Evolutionary conservation across 345 rosid species (phyloP).

Genomic region (Boechera stricta): DNA sequence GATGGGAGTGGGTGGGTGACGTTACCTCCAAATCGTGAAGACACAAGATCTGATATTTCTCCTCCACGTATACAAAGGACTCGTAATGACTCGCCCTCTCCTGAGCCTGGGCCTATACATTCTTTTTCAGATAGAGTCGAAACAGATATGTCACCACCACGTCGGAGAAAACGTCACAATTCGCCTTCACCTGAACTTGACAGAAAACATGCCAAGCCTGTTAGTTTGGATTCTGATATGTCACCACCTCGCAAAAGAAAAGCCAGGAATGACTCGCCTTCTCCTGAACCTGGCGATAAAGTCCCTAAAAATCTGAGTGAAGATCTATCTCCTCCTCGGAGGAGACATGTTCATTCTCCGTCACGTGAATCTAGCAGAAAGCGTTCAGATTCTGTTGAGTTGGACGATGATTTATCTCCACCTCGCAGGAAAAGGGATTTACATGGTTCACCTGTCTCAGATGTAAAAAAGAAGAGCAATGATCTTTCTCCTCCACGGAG

Average conservation of each 20-base stretch:
- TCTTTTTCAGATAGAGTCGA: slow-evolving; percentile 43
- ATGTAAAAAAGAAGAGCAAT: slow-evolving; percentile 33
- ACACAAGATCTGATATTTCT: slow-evolving; percentile 57
- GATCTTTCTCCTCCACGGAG: slow-evolving; percentile 42
- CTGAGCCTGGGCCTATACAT: slow-evolving; percentile 49
- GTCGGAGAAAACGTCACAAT: slow-evolving; percentile 45
- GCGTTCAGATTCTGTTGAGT: slow-evolving; percentile 35
- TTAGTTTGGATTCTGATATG: slow-evolving; percentile 47
- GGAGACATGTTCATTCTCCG: slow-evolving; percentile 29
- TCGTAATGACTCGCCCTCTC: slow-evolving; percentile 68
- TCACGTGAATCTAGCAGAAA: slow-evolving; percentile 38
- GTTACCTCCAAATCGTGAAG: slow-evolving; percentile 49
- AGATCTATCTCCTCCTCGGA: slow-evolving; percentile 60
- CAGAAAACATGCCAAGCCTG: slow-evolving; percentile 19
- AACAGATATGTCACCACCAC: slow-evolving; percentile 63
- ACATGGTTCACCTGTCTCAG: slow-evolving; percentile 40
- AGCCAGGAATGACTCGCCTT: slow-evolving; percentile 48
- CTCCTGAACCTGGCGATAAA: slow-evolving; percentile 43
- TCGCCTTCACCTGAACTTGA: slow-evolving; percentile 54
- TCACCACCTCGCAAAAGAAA: slow-evolving; percentile 54
- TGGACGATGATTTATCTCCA: slow-evolving; percentile 49
- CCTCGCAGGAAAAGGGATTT: slow-evolving; percentile 43
- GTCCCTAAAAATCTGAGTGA: slow-evolving; percentile 31
- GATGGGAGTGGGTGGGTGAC: slow-evolving; percentile 98
- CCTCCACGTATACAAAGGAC: slow-evolving; percentile 63